Conservation (phyloP, 768 basidiomycete genomes). For the Pulveroboletus frians region DNA sequence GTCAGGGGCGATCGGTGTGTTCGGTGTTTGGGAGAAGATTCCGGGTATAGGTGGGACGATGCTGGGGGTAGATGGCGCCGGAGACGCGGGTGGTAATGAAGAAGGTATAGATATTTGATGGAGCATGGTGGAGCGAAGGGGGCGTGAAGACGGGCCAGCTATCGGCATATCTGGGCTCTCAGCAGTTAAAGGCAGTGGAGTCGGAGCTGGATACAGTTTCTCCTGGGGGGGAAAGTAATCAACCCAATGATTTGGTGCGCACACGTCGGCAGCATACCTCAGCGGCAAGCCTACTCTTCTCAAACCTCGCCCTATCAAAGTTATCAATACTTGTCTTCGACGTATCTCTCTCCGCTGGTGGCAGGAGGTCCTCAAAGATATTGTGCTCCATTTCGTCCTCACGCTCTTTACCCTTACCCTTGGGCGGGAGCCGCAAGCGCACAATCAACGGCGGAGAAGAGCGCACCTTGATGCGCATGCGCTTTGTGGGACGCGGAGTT, state of each 20-base stretch:
- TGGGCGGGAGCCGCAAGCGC: slow-evolving; percentile 52
- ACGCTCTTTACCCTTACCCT: slow-evolving; percentile 63
- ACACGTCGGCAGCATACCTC: slow-evolving; percentile 50
- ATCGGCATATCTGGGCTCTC: slow-evolving; percentile 35
- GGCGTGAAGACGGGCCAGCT: slow-evolving; percentile 57
- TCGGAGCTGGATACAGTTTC: slow-evolving; percentile 44
- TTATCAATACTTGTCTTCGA: slow-evolving; percentile 57
- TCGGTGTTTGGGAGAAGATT: slow-evolving; percentile 30
- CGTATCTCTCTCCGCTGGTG: slow-evolving; percentile 63
- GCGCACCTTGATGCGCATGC: slow-evolving; percentile 42
- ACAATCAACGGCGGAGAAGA: slow-evolving; percentile 37
- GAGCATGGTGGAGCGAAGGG: slow-evolving; percentile 54
- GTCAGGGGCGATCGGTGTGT: slow-evolving; percentile 21
- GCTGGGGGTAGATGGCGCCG: slow-evolving; percentile 36
- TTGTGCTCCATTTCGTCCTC: slow-evolving; percentile 59
- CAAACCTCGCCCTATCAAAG: slow-evolving; percentile 66
- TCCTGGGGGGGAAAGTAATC: slow-evolving; percentile 31
- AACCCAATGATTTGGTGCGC: not conserved
- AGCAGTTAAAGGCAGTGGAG: slow-evolving; percentile 26
- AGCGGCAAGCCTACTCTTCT: slow-evolving; percentile 61
- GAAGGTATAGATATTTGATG: slow-evolving; percentile 34
- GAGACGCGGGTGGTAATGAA: slow-evolving; percentile 28
- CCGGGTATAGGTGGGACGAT: slow-evolving; percentile 31
- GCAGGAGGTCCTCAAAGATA: slow-evolving; percentile 82
- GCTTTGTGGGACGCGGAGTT: slow-evolving; percentile 36